phyloP scores from a whole-genome alignment of 176 grass and related monocot species.

The Luzula sylvatica region DNA sequence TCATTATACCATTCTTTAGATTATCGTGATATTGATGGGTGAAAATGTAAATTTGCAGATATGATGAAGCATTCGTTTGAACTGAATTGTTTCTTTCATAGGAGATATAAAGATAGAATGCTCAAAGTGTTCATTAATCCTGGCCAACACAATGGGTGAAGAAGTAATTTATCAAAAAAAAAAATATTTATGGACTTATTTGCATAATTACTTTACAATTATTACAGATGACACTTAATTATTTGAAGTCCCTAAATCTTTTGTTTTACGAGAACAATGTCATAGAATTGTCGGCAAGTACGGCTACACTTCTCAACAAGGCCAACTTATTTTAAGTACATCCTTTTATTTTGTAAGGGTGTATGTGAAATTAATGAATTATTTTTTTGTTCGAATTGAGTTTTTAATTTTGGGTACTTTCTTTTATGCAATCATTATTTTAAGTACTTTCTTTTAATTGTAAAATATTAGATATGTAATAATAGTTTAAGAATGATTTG shows the following conservation, averaged over 20 bases:
- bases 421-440: too few species aligned
- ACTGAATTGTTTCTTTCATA: constrained; percentile 93
- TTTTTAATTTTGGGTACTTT: too few species aligned
- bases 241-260: constrained; percentile 28
- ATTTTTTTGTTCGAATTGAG: neutral
- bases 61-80: constrained; percentile 95
- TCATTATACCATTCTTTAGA: neutral
- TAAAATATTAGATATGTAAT: too few species aligned
- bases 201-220: constrained; percentile 12
- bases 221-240: constrained; percentile 85
- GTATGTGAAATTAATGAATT: too few species aligned
- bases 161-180: constrained; percentile 44
- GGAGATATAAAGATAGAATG: constrained; percentile 91
- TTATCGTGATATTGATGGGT: neutral
- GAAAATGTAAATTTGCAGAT: too few species aligned
- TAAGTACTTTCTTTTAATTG: too few species aligned
- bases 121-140: constrained; percentile 98
- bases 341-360: too few species aligned
- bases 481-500: too few species aligned
- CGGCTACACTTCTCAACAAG: constrained; percentile 53
- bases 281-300: constrained; percentile 53
- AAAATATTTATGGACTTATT: constrained; percentile 13
- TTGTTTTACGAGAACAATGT: constrained; percentile 68
- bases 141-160: constrained; percentile 62
- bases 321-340: constrained; percentile 63